Percentiles rank a stretch among this genome's conserved stretches.
phyloP scores from a whole-genome alignment of 495 filamentous ascomycete species.

The Cairneyella variabilis region DNA sequence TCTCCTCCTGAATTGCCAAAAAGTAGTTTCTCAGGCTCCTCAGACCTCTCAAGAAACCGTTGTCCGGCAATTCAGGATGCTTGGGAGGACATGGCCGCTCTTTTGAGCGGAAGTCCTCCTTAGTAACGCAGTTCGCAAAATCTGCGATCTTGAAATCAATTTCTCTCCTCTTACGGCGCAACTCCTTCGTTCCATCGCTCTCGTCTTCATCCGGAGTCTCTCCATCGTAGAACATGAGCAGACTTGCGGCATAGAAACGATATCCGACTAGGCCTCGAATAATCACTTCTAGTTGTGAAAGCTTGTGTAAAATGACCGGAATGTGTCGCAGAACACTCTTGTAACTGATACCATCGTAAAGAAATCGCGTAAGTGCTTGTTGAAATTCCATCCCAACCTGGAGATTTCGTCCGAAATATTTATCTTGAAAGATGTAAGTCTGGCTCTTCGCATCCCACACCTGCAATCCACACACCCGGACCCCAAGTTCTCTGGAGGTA shows the following conservation, averaged over 20 bases:
- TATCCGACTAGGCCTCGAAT: constrained; percentile 77
- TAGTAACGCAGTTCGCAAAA: constrained; percentile 95
- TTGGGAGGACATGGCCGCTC: constrained; percentile 75
- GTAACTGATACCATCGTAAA: constrained; percentile 86
- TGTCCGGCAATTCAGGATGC: constrained; percentile 75
- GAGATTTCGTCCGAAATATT: constrained; percentile 89
- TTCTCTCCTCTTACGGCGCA: constrained; percentile 35
- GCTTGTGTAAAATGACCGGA: constrained; percentile 78
- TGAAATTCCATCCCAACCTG: constrained; percentile 91
- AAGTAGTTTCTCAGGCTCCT: constrained; percentile 80
- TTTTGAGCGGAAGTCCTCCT: constrained; percentile 61
- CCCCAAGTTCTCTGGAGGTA: constrained; percentile 86
- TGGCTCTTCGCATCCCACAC: constrained; percentile 86
- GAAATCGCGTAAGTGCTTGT: constrained; percentile 79
- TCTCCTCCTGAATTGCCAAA: constrained; percentile 78
- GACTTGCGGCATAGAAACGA: constrained; percentile 91
- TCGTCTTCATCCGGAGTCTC: constrained; percentile 46
- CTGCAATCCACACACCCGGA: constrained; percentile 93
- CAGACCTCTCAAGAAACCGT: constrained; percentile 85
- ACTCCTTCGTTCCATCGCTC: constrained; percentile 44
- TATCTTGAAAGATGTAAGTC: constrained; percentile 87
- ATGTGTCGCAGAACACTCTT: constrained; percentile 77
- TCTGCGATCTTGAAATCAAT: constrained; percentile 97
- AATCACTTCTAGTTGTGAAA: constrained; percentile 76
- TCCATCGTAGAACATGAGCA: constrained; percentile 92